Evolutionary conservation across 1,284 basidiomycete genomes (phyloP).

Genomic region (Cutaneotrichosporon sp.): DNA sequence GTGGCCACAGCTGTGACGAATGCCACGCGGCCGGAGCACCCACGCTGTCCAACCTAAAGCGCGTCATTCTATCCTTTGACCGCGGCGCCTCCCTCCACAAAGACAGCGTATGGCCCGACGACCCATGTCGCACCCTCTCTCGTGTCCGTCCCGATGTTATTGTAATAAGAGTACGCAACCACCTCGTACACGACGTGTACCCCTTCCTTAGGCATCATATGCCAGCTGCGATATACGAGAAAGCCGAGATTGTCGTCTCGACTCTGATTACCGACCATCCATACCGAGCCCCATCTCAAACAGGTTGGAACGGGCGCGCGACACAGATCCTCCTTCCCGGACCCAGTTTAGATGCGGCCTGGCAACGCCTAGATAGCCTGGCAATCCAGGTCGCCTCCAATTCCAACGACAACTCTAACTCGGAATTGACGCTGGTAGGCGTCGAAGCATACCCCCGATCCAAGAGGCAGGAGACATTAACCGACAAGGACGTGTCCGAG

Average conservation of each 20-base stretch:
- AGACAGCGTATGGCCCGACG: slow-evolving; percentile 2
- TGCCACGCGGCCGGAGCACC: neutral
- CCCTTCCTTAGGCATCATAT: neutral
- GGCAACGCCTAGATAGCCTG: too few species aligned
- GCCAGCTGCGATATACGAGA: neutral
- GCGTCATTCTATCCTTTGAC: neutral
- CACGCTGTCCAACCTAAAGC: neutral
- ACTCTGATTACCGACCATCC: neutral
- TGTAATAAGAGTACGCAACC: neutral
- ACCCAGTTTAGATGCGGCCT: too few species aligned
- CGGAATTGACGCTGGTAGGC: too few species aligned
- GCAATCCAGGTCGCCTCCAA: too few species aligned
- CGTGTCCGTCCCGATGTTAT: neutral
- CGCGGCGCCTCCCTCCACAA: neutral
- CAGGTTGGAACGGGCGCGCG: neutral
- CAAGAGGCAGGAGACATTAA: too few species aligned
- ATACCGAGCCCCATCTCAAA: neutral
- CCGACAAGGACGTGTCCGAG: too few species aligned
- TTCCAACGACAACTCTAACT: too few species aligned
- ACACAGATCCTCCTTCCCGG: neutral
- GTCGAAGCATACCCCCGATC: too few species aligned
- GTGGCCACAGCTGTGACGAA: slow-evolving; percentile 4
- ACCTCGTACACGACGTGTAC: neutral
- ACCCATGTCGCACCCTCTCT: slow-evolving; percentile 6
- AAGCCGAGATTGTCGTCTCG: neutral